These are phyloP conservation scores for Colletotrichum spaethianum DNA, from an alignment of 2,329 filamentous ascomycete species.

Conservation along the genomic window DNA sequence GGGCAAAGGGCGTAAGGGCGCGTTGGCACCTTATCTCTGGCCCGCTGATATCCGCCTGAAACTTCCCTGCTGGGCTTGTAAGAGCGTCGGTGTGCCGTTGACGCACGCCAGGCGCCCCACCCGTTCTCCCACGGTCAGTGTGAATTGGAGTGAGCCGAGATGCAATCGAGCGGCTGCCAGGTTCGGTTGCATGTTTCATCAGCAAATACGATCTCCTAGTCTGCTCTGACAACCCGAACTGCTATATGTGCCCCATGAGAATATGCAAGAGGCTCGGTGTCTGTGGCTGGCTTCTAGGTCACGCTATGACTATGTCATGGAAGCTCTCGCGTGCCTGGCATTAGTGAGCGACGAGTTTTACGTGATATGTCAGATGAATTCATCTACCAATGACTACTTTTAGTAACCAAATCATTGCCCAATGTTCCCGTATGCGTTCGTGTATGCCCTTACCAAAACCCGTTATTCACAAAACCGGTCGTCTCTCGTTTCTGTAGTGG, in stretches of 20 bases:
- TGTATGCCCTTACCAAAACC: background rate
- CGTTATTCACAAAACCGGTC: conserved; percentile 32
- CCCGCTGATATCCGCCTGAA: conserved; percentile 41
- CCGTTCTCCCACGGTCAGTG: background rate
- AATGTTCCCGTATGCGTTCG: background rate
- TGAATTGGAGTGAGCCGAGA: background rate
- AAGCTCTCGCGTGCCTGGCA: background rate
- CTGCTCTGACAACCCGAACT: background rate
- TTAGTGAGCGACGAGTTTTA: background rate
- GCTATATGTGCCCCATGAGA: no score
- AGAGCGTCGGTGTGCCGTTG: background rate
- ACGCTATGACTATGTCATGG: background rate
- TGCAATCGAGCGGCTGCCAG: conserved; percentile 3
- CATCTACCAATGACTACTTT: conserved; percentile 28
- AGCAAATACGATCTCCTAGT: background rate
- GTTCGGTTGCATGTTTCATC: conserved; percentile 1
- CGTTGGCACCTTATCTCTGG: conserved; percentile 27
- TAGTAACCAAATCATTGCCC: conserved; percentile 15
- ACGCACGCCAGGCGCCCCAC: conserved; percentile 2
- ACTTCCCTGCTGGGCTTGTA: conserved; percentile 29
- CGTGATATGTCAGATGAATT: background rate
- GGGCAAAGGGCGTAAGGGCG: conserved; percentile 32
- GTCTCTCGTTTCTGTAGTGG: conserved; percentile 69
- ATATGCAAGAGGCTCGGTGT: background rate
- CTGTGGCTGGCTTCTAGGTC: background rate